A percentile compares a stretch with the other conserved stretches of the same genome.
Conservation (phyloP, 1,139 yeast genomes). For the Blastobotrys arbuscula region DNA sequence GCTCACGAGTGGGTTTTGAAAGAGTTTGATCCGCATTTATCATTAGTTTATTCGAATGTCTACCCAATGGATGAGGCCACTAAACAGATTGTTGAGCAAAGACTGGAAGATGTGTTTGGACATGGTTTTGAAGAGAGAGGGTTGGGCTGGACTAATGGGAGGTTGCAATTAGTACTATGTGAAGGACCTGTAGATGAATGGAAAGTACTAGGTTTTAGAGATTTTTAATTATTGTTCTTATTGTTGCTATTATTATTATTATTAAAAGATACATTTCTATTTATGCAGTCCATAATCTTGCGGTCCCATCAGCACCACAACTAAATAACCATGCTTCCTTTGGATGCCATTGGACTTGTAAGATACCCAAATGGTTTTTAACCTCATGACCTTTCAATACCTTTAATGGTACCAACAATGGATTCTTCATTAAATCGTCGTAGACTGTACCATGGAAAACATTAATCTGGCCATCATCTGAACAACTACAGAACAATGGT, state of each 20-base stretch:
- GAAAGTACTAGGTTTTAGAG: slow-evolving; percentile 53
- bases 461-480: slow-evolving; percentile 91
- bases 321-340: slow-evolving; percentile 97
- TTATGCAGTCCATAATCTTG: slow-evolving; percentile 93
- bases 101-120: slow-evolving; percentile 64
- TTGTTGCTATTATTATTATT: neutral
- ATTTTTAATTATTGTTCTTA: slow-evolving; percentile 9
- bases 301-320: slow-evolving; percentile 98
- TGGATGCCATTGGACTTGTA: slow-evolving; percentile 93
- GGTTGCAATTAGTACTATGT: slow-evolving; percentile 61
- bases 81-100: slow-evolving; percentile 59
- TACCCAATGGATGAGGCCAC: slow-evolving; percentile 68
- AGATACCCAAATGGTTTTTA: slow-evolving; percentile 76
- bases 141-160: slow-evolving; percentile 60
- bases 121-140: slow-evolving; percentile 40
- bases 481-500: slow-evolving; percentile 93
- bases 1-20: slow-evolving; percentile 49
- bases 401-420: slow-evolving; percentile 92
- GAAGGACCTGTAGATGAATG: slow-evolving; percentile 74
- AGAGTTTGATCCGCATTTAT: slow-evolving; percentile 69
- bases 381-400: slow-evolving; percentile 90
- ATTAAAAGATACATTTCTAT: neutral
- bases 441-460: slow-evolving; percentile 96
- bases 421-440: slow-evolving; percentile 93
- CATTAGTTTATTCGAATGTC: slow-evolving; percentile 61